Base-by-base conservation (phyloP, 1,139 yeast species). In the Blastobotrys malaysiensis region DNA sequence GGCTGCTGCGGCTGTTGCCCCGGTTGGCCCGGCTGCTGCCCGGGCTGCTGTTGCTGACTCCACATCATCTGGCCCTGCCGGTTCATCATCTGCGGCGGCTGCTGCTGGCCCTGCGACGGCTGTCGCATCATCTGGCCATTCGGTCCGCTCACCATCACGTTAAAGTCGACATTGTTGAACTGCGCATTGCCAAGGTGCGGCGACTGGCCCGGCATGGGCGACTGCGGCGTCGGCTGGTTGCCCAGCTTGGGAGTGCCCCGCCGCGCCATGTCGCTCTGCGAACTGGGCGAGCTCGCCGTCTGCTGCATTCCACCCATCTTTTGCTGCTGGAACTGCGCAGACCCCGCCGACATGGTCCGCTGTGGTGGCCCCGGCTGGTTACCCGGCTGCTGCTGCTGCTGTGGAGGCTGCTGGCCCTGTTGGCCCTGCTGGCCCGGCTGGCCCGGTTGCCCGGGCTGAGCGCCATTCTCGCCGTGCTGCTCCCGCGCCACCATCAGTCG, bases 401-500 rank as follows among this genome's bases (percentile, higher is more conserved):
- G 54, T 31, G 49, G 55, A 50, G 48, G 53, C 46, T 48, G 57
- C 43, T 47, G 52, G 46, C 49, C 55, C 45, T 57, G 55, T 16
- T 46, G 48, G 44, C 53, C 50, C 55, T 57, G 59, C 20, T 58
- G 57, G 18, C 55, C 55, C 46, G 50, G 56, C 36, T 52, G 58
- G 14, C 43, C 51, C 5, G 46, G 52, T 50, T 55, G 27, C n/a
- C n/a, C n/a, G n/a, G n/a, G n/a, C 31, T 52, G 54, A 27, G 48
- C 52, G 21, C 36, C 24, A 2, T 24, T 14, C 51, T 43, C 21
- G 21, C 47, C 31, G 31, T 26, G 31, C 36, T 51, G 50, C 18
- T 68, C 72, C 13, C 72, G 76, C 36, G 85, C 75, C 46, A 67
- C 72, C 62, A 67, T 59, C 49, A 71, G 60, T 57, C 77, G 69